Base-by-base conservation (phyloP, 257 asterid genomes). In the Penstemon eatonii region DNA sequence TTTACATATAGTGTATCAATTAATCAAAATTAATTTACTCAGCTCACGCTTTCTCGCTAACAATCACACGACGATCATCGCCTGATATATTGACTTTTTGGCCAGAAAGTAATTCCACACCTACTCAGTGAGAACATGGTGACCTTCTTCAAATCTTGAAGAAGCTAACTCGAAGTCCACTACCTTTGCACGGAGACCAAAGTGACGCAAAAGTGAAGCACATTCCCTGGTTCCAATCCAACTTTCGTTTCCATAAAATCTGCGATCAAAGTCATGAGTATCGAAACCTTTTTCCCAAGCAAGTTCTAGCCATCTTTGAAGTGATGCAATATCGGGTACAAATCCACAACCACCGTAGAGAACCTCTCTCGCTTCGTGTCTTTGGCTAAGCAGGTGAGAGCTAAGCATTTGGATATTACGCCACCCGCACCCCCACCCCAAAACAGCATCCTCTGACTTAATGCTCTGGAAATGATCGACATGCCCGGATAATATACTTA, bases 161-260 rank as follows among this genome's bases (percentile, higher is more conserved):
- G 68, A 46, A 69, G 65, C 70, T 40, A 37, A 18, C 52, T 56
- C 73, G 38, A 63, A 67, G 59, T 88, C 99, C 60, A 90, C 92
- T 75, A 93, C 79, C 74, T 74, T 75, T 33, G 97, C 97, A 69
- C 92, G 95, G 51, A 93, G 82, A 51, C 97, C 95, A 79, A 93
- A 93, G 38, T 89, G 88, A 8, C 96, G 92, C 41, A 93, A 65
- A 76, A 93, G 88, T 6, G 99, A 77, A 43, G 99, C 99, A 77
- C 97, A 90, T 67, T 93, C 96, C 0, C 92, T 87, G 41, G 99
- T 88, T 65, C 99, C 96, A 54, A 93, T 90, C 97, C 97, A 93
- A 8, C 66, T 82, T 63, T 79, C 80, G 69, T 77, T 84, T 63
- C 97, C 97, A 73, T 71, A 75, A 53, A 93, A 83, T 58, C 77